Base-by-base conservation (phyloP, 768 basidiomycete species). In the Leccinum aurantiacum region DNA sequence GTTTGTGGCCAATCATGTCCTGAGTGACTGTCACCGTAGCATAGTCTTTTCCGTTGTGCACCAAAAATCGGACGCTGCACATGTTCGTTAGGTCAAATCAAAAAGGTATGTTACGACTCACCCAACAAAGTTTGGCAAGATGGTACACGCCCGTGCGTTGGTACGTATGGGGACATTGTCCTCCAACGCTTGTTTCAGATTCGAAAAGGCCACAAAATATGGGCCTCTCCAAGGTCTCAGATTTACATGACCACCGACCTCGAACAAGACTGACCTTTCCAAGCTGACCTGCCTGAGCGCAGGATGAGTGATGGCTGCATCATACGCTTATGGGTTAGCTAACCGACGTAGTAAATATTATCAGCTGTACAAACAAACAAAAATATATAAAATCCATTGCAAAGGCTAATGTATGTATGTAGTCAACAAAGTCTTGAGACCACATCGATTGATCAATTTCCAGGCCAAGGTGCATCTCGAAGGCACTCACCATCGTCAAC, bases 1-100 rank as follows among this genome's bases (percentile, higher is more conserved):
- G 76, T 74, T 99, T 99, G 74, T 99, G 95, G 0, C 96, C 96
- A 2, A 99, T 93, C 96, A 98, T 98, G 74, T 98, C 96, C 72
- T 95, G 93, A 4, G 91, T 94, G 64, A 99, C 82, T 48, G 81
- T 75, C 44, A 99, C 89, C 0, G 95, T 95, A 5, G 88, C 59
- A 73, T 93, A 96, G 67, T 92, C 85, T 75, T 88, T 93, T 37
- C 96, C 96, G 65, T 98, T 98, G 76, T 99, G 95, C 3, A 99
- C 93, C 74, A 91, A 77, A 73, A 99, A 98, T 41, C 87, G 85
- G 37, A 95, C 78, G 3, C 94, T 95, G 69, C 17, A 3, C 13
- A 38, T 31, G 29, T 29, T 17, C 33, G 27, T 44, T 33, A 48
- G 9, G 31, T 35, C 22, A 51, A 54, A n/a, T 47, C 49, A 15